Base-by-base conservation (phyloP, 2,329 filamentous ascomycete genomes). In the Penicillium sp. region DNA sequence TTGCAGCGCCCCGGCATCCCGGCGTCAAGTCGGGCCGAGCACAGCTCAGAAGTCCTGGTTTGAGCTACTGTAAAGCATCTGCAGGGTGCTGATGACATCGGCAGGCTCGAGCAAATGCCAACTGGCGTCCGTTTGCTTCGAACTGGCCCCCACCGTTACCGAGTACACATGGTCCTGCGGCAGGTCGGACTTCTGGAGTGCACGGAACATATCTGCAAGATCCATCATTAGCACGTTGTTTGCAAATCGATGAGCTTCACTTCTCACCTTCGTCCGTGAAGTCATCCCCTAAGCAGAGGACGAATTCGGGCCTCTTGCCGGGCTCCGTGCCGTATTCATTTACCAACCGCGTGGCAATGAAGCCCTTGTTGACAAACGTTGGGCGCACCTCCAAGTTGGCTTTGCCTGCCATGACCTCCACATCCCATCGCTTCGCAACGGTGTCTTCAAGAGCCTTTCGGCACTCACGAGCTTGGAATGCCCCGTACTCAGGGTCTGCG, bases 311-410 rank as follows among this genome's bases (percentile, higher is more conserved):
- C 47, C 82, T 81, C 45, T 84, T 77, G 4, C 78, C 78, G 1
- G 72, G 70, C 1, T 73, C 76, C 6, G 62, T 69, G 36, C 77
- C 85, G 71, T 95, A 95, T 43, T 85, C 85, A 20, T 83, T 76
- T 33, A 97, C 85, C 16, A 99, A 80, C 5, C 87, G 85, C 75
- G 90, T 92, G 14, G 87, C 89, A 58, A 97, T 97, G 73, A 95
- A 91, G 27, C 94, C 94, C 78, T 99, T 99, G 80, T 97, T 97
- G 76, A 99, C 91, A 66, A 95, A 96, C 0, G 87, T 92, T 25
- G 92, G 92, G n/a, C 94, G 87, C 28, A 97, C 92, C 73, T 99
- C 94, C 24, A 99, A 80, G 69, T 97, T 97, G 55, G 92, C 92
- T 76, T 97, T 99, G 63, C 94, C 94, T 0, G 86, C 83, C 91